Percentiles rank a stretch among this genome's conserved stretches.
These are phyloP conservation scores for Xylaria sp. DNA, from an alignment of 2,329 filamentous ascomycete genomes.

Conservation along the genomic window DNA sequence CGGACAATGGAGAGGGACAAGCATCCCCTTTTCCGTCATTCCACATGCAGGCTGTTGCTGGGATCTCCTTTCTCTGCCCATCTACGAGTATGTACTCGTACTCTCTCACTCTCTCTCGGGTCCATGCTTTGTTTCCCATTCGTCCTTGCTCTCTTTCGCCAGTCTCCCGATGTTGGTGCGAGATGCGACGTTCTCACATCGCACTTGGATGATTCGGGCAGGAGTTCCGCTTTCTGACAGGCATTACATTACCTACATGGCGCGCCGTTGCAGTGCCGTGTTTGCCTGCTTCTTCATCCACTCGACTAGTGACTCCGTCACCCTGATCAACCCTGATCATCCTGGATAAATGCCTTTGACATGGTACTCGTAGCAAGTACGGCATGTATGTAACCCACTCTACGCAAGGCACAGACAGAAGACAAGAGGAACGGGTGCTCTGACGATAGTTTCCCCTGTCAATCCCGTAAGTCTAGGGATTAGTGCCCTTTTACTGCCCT, in stretches of 20 bases:
- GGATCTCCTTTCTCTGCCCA: not conserved
- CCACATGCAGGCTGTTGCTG: not conserved
- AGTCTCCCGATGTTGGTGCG: not conserved
- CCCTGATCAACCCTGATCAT: too few relatives aligned
- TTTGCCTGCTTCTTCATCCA: slow-evolving; percentile 5
- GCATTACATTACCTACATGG: not conserved
- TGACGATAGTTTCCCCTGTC: too few relatives aligned
- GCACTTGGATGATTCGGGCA: slow-evolving; percentile 6
- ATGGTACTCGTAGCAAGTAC: too few relatives aligned
- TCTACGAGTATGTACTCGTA: not conserved
- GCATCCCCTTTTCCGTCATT: not conserved
- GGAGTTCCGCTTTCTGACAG: slow-evolving; percentile 1
- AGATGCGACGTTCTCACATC: not conserved
- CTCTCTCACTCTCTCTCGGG: not conserved
- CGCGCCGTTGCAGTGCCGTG: not conserved
- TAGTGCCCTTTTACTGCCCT: too few relatives aligned
- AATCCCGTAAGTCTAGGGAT: too few relatives aligned
- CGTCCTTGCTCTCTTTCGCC: not conserved
- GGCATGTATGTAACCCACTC: too few relatives aligned
- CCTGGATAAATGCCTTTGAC: too few relatives aligned
- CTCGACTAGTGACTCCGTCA: not conserved
- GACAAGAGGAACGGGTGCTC: too few relatives aligned
- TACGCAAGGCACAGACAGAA: too few relatives aligned
- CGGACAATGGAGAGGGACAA: not conserved
- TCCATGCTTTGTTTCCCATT: not conserved